Evolutionary conservation across 306 rosid species (phyloP).

Genomic region (Cicer judaicum): DNA sequence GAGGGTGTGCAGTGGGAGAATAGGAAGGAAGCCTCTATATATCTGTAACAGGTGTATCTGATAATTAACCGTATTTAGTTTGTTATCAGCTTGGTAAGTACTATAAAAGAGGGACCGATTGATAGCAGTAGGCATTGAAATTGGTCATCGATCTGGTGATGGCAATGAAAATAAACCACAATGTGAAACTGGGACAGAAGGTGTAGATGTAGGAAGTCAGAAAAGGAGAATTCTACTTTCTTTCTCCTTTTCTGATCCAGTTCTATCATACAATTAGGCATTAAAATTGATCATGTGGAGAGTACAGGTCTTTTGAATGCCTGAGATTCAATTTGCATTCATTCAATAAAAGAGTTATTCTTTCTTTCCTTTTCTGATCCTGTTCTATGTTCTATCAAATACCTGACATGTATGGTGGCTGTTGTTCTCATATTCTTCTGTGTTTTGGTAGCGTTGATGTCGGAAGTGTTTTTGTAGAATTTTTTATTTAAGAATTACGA

Average conservation of each 20-base stretch:
- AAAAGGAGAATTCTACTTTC: neutral
- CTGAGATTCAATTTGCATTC: conserved; percentile 1
- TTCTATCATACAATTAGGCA: conserved; percentile 27
- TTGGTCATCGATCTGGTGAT: neutral
- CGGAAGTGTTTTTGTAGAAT: neutral
- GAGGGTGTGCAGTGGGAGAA: neutral
- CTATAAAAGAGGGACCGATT: neutral
- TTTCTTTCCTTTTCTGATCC: neutral
- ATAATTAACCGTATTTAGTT: neutral
- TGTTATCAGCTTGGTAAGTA: neutral
- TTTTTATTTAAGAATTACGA: neutral
- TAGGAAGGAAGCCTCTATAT: neutral
- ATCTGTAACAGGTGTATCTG: neutral
- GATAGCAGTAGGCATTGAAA: neutral
- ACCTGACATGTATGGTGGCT: neutral
- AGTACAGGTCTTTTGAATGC: neutral
- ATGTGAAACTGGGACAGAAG: conserved; percentile 77
- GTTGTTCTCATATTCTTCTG: neutral
- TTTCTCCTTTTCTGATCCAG: neutral
- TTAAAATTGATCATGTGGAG: neutral
- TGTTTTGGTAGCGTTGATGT: neutral
- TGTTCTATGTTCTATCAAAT: neutral
- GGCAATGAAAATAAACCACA: no score
- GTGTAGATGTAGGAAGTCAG: conserved; percentile 68
- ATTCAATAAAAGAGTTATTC: neutral